phyloP scores from a whole-genome alignment of 129 eudicot species.

The Helichrysum umbraculigerum region DNA sequence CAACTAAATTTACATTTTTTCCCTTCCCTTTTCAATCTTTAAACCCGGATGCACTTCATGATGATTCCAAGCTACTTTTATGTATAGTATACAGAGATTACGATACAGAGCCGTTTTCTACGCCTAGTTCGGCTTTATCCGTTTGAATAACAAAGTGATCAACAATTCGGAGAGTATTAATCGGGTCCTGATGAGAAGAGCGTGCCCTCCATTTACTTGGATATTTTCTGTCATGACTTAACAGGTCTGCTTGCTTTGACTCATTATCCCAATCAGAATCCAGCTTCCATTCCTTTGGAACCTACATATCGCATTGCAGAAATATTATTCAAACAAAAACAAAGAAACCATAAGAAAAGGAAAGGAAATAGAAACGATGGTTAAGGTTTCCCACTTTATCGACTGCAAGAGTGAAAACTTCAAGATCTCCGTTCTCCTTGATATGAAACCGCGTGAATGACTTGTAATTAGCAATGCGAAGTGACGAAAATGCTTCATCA shows the following conservation, averaged over 20 bases:
- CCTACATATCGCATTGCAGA: constrained; percentile 44
- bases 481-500: constrained; percentile 95
- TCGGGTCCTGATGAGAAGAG: constrained; percentile 67
- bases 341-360: neutral
- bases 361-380: neutral
- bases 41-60: neutral
- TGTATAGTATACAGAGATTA: constrained; percentile 17
- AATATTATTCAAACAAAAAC: neutral
- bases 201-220: constrained; percentile 94
- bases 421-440: constrained; percentile 68
- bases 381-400: constrained; percentile 61
- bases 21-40: neutral
- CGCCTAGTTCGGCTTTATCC: constrained; percentile 19
- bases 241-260: constrained; percentile 41
- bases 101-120: constrained; percentile 43
- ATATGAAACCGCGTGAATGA: constrained; percentile 89
- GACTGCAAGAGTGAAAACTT: constrained; percentile 88
- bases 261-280: constrained; percentile 89
- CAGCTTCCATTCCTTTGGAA: constrained; percentile 94
- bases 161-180: constrained; percentile 61
- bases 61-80: constrained; percentile 6
- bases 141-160: constrained; percentile 74
- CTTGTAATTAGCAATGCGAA: constrained; percentile 93
- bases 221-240: constrained; percentile 53
- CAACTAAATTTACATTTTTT: constrained; percentile 9